A percentile compares a stretch with the other conserved stretches of the same genome.
phyloP scores from a whole-genome alignment of 1,139 yeast species.

The Insectozyma bohioensis region DNA sequence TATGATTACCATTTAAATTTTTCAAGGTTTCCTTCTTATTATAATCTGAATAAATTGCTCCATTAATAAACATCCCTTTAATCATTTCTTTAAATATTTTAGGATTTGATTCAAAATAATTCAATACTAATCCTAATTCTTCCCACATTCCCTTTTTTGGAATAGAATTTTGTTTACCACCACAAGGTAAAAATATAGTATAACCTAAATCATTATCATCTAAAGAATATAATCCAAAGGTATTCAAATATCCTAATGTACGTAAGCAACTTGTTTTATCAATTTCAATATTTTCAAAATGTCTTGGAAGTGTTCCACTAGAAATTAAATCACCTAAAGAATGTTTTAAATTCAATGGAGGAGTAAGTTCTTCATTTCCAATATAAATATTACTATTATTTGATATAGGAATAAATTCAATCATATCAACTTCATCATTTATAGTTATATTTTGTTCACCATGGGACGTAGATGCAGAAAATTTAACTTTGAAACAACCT shows the following conservation, averaged over 20 bases:
- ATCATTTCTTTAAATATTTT: constrained; percentile 52
- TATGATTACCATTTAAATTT: constrained; percentile 35
- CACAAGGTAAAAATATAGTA: constrained; percentile 78
- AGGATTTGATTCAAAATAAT: constrained; percentile 55
- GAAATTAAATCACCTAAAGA: constrained; percentile 41
- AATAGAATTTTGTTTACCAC: constrained; percentile 19
- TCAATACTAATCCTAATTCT: constrained; percentile 57
- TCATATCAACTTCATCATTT: constrained; percentile 44
- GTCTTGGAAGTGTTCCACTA: constrained; percentile 31
- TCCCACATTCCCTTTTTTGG: constrained; percentile 53
- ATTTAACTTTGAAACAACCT: constrained; percentile 41
- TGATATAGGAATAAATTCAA: constrained; percentile 45
- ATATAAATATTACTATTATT: constrained; percentile 61
- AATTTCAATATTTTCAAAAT: constrained; percentile 30
- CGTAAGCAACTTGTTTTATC: constrained; percentile 38
- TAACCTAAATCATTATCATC: constrained; percentile 61
- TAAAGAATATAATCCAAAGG: constrained; percentile 34
- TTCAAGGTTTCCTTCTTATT: constrained; percentile 19
- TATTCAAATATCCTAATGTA: constrained; percentile 34
- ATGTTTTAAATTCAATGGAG: constrained; percentile 38
- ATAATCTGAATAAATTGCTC: constrained; percentile 67
- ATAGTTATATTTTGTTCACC: constrained; percentile 36
- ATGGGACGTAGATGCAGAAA: constrained; percentile 39
- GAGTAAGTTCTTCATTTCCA: constrained; percentile 51
- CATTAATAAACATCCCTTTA: constrained; percentile 60